These are phyloP conservation scores for Fraxinus platypoda DNA, from an alignment of 305 asterid genomes.

Conservation along the genomic window DNA sequence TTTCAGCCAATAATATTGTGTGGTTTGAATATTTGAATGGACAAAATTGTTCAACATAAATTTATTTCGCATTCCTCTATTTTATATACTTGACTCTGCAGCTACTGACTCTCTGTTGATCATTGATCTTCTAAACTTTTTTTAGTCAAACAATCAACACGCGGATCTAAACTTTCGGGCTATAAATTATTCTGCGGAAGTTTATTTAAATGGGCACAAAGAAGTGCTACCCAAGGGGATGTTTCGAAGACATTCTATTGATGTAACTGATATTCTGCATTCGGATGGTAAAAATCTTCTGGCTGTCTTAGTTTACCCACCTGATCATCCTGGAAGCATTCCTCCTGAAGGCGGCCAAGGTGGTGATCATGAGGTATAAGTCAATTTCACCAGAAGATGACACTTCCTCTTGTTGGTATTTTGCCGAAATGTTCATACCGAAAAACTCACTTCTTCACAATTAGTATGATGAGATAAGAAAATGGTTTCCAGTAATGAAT, in stretches of 20 bases:
- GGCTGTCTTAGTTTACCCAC: constrained; percentile 89
- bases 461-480: constrained; percentile 10
- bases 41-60: constrained; percentile 9
- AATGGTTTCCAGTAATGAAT: neutral
- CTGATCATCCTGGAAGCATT: constrained; percentile 95
- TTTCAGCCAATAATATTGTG: neutral
- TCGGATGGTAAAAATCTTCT: constrained; percentile 71
- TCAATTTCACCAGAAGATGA: constrained; percentile 16
- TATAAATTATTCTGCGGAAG: constrained; percentile 88
- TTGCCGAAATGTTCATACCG: constrained; percentile 2
- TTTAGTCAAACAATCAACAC: constrained; percentile 62
- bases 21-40: neutral
- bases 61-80: neutral
- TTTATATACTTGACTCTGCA: neutral
- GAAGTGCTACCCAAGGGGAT: constrained; percentile 91
- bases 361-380: constrained; percentile 95
- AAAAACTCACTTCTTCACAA: neutral
- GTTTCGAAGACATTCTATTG: constrained; percentile 90
- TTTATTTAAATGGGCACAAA: constrained; percentile 87
- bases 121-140: constrained; percentile 32
- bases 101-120: constrained; percentile 16
- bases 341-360: constrained; percentile 98
- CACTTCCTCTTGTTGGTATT: neutral
- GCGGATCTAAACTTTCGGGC: constrained; percentile 82
- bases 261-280: constrained; percentile 61